phyloP scores from a whole-genome alignment of 2,329 filamentous ascomycete genomes.

The Botrytis galanthina region DNA sequence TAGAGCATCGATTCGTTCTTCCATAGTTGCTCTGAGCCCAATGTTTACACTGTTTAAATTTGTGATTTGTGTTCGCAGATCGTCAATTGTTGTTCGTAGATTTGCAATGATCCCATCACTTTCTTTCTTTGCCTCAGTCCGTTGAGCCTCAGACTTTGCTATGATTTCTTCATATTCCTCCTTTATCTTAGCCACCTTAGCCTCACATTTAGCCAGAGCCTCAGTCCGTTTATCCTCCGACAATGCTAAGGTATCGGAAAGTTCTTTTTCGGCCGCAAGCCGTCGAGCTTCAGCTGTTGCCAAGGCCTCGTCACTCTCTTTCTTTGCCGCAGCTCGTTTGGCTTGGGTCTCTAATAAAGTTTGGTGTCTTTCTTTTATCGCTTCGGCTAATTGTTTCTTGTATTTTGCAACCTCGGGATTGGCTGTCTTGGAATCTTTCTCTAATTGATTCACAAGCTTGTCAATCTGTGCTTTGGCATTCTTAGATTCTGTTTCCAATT shows the following conservation, averaged over 20 bases:
- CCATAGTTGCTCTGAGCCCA: background rate
- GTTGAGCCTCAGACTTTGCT: background rate
- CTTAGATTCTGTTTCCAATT: background rate
- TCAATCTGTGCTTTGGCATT: background rate
- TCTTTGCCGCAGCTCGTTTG: background rate
- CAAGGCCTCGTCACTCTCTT: background rate
- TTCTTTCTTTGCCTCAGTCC: background rate
- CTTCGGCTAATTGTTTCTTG: background rate
- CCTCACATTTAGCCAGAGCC: background rate
- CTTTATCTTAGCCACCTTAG: background rate
- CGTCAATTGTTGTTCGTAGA: background rate
- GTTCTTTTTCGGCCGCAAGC: background rate
- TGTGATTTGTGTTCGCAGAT: background rate
- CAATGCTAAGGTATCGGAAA: background rate
- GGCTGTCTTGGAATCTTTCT: background rate
- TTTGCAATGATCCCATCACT: background rate
- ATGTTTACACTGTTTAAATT: background rate
- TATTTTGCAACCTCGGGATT: background rate
- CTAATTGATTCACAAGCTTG: background rate
- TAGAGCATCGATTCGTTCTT: background rate
- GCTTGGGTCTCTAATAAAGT: background rate
- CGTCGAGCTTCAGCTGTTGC: background rate
- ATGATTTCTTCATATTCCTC: background rate
- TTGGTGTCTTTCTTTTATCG: background rate
- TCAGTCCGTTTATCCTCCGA: rapidly evolving